phyloP scores from a whole-genome alignment of 163 green algal genomes.

The Picocystis sp. region DNA sequence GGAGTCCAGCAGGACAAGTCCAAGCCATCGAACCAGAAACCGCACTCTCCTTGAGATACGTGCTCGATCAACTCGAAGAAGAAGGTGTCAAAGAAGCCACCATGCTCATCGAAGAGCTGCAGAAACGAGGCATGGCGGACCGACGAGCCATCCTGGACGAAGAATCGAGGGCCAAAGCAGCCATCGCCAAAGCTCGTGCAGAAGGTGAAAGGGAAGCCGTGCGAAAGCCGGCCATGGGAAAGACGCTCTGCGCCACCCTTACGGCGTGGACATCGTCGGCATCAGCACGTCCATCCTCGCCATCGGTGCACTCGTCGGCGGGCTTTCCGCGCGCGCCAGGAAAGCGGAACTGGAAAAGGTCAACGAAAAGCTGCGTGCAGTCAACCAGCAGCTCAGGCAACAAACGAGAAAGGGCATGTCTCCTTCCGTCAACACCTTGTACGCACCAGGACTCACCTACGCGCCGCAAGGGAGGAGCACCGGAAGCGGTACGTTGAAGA shows the following conservation, averaged over 20 bases:
- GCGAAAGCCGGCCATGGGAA: neutral
- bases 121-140: too few relatives aligned
- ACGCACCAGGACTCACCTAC: slow-evolving; percentile 78
- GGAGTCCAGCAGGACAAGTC: too few relatives aligned
- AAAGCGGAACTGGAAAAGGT: slow-evolving; percentile 82
- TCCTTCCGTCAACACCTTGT: slow-evolving; percentile 61
- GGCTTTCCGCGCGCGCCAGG: slow-evolving; percentile 49
- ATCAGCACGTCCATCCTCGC: slow-evolving; percentile 80
- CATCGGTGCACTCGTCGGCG: slow-evolving; percentile 68
- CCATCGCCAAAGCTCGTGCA: neutral
- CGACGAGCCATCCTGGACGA: too few relatives aligned
- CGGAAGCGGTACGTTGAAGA: neutral
- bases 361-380: slow-evolving; percentile 87
- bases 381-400: slow-evolving; percentile 82
- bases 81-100: too few relatives aligned
- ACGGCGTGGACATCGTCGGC: slow-evolving; percentile 84
- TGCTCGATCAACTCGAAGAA: too few relatives aligned
- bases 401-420: slow-evolving; percentile 4
- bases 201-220: slow-evolving; percentile 34
- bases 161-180: slow-evolving; percentile 7
- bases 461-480: slow-evolving; percentile 18
- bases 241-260: slow-evolving; percentile 73
- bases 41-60: too few relatives aligned
- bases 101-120: too few relatives aligned
- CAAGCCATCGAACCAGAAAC: too few relatives aligned